These are phyloP conservation scores for Cornus suecica DNA, from an alignment of 148 eudicot genomes.

Conservation along the genomic window DNA sequence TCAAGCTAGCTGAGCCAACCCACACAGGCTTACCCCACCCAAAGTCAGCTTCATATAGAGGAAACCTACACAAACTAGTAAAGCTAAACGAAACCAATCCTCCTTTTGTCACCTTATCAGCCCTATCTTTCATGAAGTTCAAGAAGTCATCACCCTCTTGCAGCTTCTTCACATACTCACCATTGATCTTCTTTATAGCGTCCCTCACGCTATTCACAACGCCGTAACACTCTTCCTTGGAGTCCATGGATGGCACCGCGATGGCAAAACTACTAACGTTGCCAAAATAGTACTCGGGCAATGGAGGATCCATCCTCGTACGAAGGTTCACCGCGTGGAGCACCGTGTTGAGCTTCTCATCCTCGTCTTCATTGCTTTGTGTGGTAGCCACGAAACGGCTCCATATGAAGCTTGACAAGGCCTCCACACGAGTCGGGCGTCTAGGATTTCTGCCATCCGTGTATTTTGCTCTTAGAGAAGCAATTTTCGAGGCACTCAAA, in stretches of 20 bases:
- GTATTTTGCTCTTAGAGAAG: not conserved
- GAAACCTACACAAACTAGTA: constrained; percentile 23
- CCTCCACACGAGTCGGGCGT: constrained; percentile 17
- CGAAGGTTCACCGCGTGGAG: constrained; percentile 21
- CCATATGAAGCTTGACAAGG: constrained; percentile 28
- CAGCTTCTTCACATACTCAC: not conserved
- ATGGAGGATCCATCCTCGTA: constrained; percentile 9
- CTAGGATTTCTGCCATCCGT: not conserved
- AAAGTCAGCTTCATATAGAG: constrained; percentile 29
- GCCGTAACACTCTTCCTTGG: not conserved
- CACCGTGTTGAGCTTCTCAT: constrained; percentile 1
- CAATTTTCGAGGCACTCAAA: constrained; percentile 14
- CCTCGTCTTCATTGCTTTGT: too few relatives aligned
- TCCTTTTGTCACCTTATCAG: not conserved
- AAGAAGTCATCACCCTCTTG: constrained; percentile 9
- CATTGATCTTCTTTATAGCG: not conserved
- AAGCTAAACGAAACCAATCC: constrained; percentile 16
- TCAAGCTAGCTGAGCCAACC: constrained; percentile 15
- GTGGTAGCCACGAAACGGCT: constrained; percentile 14
- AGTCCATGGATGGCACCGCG: not conserved
- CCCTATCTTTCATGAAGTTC: constrained; percentile 7
- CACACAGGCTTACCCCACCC: constrained; percentile 41
- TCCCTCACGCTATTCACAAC: constrained; percentile 5
- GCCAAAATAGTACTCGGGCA: constrained; percentile 19
- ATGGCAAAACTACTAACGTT: constrained; percentile 13